Evolutionary conservation across 73 alveolate genomes (phyloP), one percentile per base, ranked within the genome.

Genomic region (Chromera velia): DNA sequence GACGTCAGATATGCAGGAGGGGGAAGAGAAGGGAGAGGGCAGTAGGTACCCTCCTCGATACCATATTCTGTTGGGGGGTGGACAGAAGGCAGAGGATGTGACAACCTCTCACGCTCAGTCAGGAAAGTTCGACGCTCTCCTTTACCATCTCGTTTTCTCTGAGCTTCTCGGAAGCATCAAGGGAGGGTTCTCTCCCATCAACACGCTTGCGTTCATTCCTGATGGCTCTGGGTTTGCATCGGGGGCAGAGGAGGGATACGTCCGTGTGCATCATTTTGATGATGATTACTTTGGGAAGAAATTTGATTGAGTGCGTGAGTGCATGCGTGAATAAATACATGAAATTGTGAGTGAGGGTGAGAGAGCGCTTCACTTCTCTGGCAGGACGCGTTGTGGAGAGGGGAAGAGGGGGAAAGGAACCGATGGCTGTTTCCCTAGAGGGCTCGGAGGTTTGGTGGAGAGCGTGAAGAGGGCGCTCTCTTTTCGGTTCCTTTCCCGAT

Each of bases 11-110:
- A n/a, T n/a, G n/a, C n/a, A n/a, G n/a, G n/a, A n/a, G n/a, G n/a
- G n/a, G n/a, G n/a, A n/a, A n/a, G n/a, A n/a, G n/a, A n/a, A n/a
- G n/a, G n/a, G n/a, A n/a, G n/a, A n/a, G n/a, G n/a, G n/a, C n/a
- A n/a, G n/a, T n/a, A n/a, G n/a, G n/a, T n/a, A n/a, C n/a, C n/a
- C n/a, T n/a, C n/a, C n/a, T 24, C 68, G 75, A 70, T 81, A 68
- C 49, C 88, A 81, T 48, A 81, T 81, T 46, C 75, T 81, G 26
- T 73, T 81, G 29, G 88, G 82, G 13, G 88, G 88, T 26, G 88
- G 88, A 45, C 88, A 81, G 47, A 76, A 66, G 75, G 66, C 78
- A 33, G 75, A 81, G 69, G 88, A 81, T 18, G 88, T 81, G 34
- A 81, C 88, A 17, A 81, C 88, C 17, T 70, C 88, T 28, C 33